Base-by-base conservation (phyloP, 495 filamentous ascomycete genomes). In the Talaromyces wortmannii region DNA sequence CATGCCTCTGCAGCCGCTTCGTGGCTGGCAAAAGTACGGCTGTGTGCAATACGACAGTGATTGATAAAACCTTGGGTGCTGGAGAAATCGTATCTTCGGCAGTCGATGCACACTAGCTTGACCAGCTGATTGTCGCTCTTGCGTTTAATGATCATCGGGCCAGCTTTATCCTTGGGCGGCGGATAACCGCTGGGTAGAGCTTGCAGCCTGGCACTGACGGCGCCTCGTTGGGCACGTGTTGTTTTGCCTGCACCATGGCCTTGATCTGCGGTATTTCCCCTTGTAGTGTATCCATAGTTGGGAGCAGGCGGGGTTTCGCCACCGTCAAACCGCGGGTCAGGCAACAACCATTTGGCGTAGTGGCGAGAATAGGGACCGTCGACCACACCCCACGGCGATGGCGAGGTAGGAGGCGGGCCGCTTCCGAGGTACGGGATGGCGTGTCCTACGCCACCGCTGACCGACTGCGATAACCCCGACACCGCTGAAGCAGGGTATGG, bases 11-110 rank as follows among this genome's bases (percentile, higher is more conserved):
- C 94, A 44, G 94, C 94, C 52, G 89, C 90, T 63, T 97, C 92
- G 62, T 98, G 94, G 62, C 90, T 97, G 62, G 90, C 87, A 73
- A 89, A 97, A 51, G 91, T 90, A 49, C 90, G 81, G 56, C 84
- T 85, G 69, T 98, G 94, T 7, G 92, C 90, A 55, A 98, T 97
- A 44, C 94, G 91, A 63, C 91, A 97, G 63, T 98, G 94, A 61
- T 98, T 98, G 73, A 98, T 92, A 64, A 98, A 97, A 3, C 94
- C 94, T 67, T 98, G 94, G 1, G 90, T 90, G 68, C 91, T 96
- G 45, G 87, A 91, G 67, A 97, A 97, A 65, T 97, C 88, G 70
- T 86, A 87, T 53, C 90, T 77, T 44, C 89, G 81, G 63, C 94
- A 98, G 64, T 94, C 87, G 50, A 91, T 76, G 71, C 94, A 98